Percentiles rank a stretch among this genome's conserved stretches.
Evolutionary conservation across 805 yeast genomes (phyloP).

Genomic region (Candida nanaspora): DNA sequence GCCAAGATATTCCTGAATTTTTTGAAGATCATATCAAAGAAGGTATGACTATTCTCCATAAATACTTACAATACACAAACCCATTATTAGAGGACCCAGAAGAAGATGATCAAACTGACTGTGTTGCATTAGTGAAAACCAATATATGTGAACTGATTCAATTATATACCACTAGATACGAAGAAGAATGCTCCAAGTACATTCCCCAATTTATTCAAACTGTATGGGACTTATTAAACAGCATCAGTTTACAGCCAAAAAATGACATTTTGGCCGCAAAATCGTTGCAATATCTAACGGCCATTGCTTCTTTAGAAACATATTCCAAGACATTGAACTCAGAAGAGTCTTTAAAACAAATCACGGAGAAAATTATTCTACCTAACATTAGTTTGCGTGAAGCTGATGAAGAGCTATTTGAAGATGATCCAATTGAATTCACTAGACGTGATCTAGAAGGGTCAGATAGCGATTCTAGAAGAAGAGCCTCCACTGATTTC

Average conservation of each 20-base stretch:
- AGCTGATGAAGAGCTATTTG: slow-evolving; percentile 86
- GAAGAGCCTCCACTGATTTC: slow-evolving; percentile 90
- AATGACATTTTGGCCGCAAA: slow-evolving; percentile 81
- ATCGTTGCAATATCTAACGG: slow-evolving; percentile 73
- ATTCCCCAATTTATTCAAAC: slow-evolving; percentile 74
- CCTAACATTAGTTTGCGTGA: slow-evolving; percentile 86
- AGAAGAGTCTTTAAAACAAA: slow-evolving; percentile 59
- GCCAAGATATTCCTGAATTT: slow-evolving; percentile 97
- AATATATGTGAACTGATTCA: slow-evolving; percentile 80
- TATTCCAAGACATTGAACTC: slow-evolving; percentile 58
- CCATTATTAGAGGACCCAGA: slow-evolving; percentile 47
- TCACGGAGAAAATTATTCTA: slow-evolving; percentile 74
- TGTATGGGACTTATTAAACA: slow-evolving; percentile 69
- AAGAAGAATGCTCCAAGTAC: slow-evolving; percentile 80
- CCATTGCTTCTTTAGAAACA: slow-evolving; percentile 65
- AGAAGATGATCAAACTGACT: slow-evolving; percentile 64
- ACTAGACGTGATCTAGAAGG: slow-evolving; percentile 94
- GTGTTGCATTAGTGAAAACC: slow-evolving; percentile 66
- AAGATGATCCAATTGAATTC: slow-evolving; percentile 93
- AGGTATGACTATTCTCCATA: slow-evolving; percentile 78
- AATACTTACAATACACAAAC: slow-evolving; percentile 61
- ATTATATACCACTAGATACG: slow-evolving; percentile 83
- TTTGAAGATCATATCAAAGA: slow-evolving; percentile 81
- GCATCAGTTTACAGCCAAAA: slow-evolving; percentile 62
- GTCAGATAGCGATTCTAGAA: slow-evolving; percentile 84